These are phyloP conservation scores for Anthoceros angustus DNA, from an alignment of 225 moss, liverwort and hornwort species.

Conservation along the genomic window DNA sequence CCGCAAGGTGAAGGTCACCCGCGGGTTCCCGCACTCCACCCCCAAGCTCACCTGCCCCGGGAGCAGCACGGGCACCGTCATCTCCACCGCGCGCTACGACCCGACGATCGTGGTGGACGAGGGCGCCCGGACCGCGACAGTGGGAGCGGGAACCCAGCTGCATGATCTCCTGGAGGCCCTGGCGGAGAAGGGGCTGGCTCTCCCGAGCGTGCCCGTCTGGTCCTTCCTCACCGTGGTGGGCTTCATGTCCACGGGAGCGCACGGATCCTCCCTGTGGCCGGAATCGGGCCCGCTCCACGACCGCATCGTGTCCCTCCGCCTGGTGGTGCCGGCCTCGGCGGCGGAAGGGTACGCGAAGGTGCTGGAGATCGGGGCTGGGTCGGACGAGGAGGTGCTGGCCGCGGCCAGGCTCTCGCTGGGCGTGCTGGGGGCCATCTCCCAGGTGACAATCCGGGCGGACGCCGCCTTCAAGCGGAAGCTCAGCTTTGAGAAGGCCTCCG, in stretches of 20 bases:
- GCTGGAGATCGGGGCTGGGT: not conserved
- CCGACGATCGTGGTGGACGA: not conserved
- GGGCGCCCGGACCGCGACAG: not conserved
- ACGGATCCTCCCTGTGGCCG: not conserved
- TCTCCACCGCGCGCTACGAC: slow-evolving; percentile 6
- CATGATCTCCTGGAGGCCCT: not conserved
- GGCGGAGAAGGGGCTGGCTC: not conserved
- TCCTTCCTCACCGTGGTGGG: not conserved
- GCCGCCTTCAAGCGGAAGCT: not conserved
- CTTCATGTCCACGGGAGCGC: not conserved
- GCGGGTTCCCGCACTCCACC: slow-evolving; percentile 21
- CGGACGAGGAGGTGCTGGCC: not conserved
- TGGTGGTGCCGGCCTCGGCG: not conserved
- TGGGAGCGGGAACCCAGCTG: not conserved
- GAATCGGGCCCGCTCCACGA: not conserved
- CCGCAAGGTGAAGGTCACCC: slow-evolving; percentile 35
- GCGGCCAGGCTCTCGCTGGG: not conserved
- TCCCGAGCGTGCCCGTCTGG: not conserved
- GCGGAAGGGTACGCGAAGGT: not conserved
- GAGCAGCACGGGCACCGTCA: slow-evolving; percentile 11
- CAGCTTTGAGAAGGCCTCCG: not conserved
- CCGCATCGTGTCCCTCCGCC: not conserved
- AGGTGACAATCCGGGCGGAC: not conserved
- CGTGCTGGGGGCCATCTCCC: not conserved
- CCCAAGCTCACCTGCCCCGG: slow-evolving; percentile 36